Base-by-base conservation (phyloP, 1,284 basidiomycete genomes). In the Puccinia hordei region DNA sequence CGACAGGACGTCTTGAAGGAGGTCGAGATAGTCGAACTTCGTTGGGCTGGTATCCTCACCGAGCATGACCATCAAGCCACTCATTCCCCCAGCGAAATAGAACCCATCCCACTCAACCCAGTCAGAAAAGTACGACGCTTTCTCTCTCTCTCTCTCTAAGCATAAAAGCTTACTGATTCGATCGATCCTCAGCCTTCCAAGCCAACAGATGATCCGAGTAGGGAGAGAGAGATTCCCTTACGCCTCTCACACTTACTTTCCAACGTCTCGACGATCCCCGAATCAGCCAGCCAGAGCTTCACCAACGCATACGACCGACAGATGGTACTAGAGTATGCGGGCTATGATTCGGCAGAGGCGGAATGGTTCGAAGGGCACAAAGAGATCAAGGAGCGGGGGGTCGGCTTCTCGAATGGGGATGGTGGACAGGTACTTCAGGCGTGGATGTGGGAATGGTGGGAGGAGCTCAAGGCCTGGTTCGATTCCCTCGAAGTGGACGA, bases 381-480 rank as follows among this genome's bases (percentile, higher is more conserved):
- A 51, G 76, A 79, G 51, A 53, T 72, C 38, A 59, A 71, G 22
- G 51, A 71, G 41, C 65, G 66, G 15, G 76, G 76, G 0, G 38
- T 79, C 1, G 75, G 65, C 2, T 71, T 72, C 13, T 46, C 51
- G 1, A 71, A 79, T 38, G 76, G 68, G 1, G 66, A 77, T 19
- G 76, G 76, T 13, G 76, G 76, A 33, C 69, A 79, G 49, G 55
- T 79, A 3, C 46, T 79, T 13, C 76, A 79, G 51, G 76, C 76
- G 1, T 79, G 76, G 76, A 79, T 79, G 76, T 79, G 76, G 76
- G 30, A 72, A 33, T 79, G 76, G 76, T 79, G 76, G 76, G 24
- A 10, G 19, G 76, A 59, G 27, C 38, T 79, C 22, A 71, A 59
- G 24, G 41, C n/a, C 3, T 79, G 68, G 65, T 79, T 79, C 38